phyloP scores from a whole-genome alignment of 805 yeast genomes.

The Kockiozyma suomiensis region DNA sequence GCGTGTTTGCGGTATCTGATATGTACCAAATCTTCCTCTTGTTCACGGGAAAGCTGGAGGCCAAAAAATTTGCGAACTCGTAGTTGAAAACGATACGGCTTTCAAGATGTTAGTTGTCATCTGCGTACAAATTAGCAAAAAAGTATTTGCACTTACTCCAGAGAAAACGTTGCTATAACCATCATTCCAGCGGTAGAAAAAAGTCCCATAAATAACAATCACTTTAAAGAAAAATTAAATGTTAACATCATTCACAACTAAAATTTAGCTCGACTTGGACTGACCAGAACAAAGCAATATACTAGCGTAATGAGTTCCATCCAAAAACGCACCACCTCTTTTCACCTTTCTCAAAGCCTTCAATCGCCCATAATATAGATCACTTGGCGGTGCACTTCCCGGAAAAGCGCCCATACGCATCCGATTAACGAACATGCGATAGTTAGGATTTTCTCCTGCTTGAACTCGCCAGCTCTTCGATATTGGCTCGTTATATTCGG shows the following conservation, averaged over 20 bases:
- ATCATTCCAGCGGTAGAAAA: constrained; percentile 83
- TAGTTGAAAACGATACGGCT: constrained; percentile 63
- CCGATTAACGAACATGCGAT: constrained; percentile 53
- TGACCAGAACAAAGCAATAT: constrained; percentile 21
- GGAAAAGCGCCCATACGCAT: constrained; percentile 73
- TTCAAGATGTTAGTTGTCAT: background rate
- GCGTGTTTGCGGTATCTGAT: constrained; percentile 44
- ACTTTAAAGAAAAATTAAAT: no score
- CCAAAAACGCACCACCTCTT: constrained; percentile 60
- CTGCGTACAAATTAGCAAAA: background rate
- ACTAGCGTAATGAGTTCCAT: constrained; percentile 28
- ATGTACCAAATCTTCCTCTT: constrained; percentile 64
- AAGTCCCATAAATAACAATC: constrained; percentile 60
- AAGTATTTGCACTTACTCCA: constrained; percentile 38
- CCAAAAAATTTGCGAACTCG: constrained; percentile 54
- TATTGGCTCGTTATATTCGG: constrained; percentile 53
- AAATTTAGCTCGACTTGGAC: no score
- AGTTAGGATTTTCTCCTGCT: constrained; percentile 30
- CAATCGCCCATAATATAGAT: constrained; percentile 75
- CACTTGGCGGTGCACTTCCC: constrained; percentile 69
- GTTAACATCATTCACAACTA: background rate
- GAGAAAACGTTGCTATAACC: constrained; percentile 76
- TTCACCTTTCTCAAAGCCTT: constrained; percentile 64
- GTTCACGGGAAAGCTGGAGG: constrained; percentile 60
- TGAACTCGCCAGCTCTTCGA: constrained; percentile 27